phyloP scores from a whole-genome alignment of 345 rosid species.

The Eutrema japonicum region DNA sequence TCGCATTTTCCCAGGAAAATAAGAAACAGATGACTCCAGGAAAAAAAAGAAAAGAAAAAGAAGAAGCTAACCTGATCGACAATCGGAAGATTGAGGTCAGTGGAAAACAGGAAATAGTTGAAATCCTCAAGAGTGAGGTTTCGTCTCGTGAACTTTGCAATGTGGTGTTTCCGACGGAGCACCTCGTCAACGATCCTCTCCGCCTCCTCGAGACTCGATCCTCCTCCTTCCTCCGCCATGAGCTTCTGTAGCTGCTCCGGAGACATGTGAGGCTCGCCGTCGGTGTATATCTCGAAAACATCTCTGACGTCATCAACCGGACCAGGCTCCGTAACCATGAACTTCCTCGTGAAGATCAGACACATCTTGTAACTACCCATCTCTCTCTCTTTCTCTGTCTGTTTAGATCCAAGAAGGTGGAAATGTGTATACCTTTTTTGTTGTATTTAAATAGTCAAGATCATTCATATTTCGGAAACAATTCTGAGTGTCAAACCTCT shows the following conservation, averaged over 20 bases:
- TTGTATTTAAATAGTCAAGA: conserved; percentile 24
- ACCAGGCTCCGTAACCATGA: conserved; percentile 60
- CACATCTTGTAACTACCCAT: conserved; percentile 81
- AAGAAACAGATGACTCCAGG: conserved; percentile 7
- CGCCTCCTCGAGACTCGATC: conserved; percentile 53
- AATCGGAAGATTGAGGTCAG: conserved; percentile 72
- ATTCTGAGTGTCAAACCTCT: conserved; percentile 16
- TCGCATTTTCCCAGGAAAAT: background rate
- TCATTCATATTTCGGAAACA: background rate
- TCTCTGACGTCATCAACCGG: conserved; percentile 70
- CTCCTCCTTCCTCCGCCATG: conserved; percentile 51
- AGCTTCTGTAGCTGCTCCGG: conserved; percentile 68
- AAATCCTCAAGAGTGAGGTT: conserved; percentile 77
- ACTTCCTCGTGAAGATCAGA: conserved; percentile 71
- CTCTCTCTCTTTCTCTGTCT: background rate
- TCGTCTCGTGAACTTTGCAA: conserved; percentile 63
- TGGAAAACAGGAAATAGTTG: conserved; percentile 58
- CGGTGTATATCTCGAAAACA: conserved; percentile 59
- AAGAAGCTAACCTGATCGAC: conserved; percentile 45
- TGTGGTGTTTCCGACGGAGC: conserved; percentile 60
- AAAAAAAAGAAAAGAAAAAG: background rate
- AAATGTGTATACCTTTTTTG: conserved; percentile 31
- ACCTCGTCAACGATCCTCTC: conserved; percentile 62
- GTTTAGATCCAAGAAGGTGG: conserved; percentile 42
- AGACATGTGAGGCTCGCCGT: conserved; percentile 61